These are phyloP conservation scores for Cladophialophora carrionii DNA, from an alignment of 2,329 filamentous ascomycete species.

Conservation along the genomic window DNA sequence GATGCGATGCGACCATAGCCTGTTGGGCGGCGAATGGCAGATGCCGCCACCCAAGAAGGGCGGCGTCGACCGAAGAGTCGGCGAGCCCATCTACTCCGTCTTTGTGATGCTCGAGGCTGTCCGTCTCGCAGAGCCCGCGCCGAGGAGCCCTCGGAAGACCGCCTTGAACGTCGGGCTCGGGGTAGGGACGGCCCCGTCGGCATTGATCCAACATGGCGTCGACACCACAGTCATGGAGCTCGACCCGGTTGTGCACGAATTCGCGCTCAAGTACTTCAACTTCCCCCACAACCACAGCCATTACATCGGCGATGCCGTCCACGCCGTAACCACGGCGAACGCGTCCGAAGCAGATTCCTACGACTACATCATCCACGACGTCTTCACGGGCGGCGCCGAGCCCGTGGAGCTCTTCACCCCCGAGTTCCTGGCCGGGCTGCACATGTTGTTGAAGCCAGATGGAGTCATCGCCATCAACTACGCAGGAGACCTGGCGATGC, in stretches of 20 bases:
- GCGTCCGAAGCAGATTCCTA: conserved; percentile 56
- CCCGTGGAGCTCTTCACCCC: conserved; percentile 84
- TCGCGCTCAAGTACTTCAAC: conserved; percentile 79
- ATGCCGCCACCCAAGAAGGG: conserved; percentile 55
- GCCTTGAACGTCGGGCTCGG: conserved; percentile 90
- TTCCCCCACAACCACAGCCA: conserved; percentile 76
- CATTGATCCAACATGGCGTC: conserved; percentile 83
- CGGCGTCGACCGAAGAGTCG: conserved; percentile 57
- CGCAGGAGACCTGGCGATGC: conserved; percentile 80
- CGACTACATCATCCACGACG: conserved; percentile 94
- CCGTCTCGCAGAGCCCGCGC: conserved; percentile 67
- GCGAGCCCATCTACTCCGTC: conserved; percentile 92
- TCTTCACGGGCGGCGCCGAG: conserved; percentile 95
- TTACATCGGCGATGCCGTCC: conserved; percentile 79
- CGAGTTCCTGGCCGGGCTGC: conserved; percentile 76
- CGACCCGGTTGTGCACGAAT: conserved; percentile 83
- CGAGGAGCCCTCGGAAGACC: conserved; percentile 40
- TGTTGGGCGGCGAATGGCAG: conserved; percentile 89
- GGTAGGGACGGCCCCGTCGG: conserved; percentile 86
- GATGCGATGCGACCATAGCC: conserved; percentile 89
- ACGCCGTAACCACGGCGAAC: conserved; percentile 56
- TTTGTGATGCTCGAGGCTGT: conserved; percentile 95
- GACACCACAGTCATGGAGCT: conserved; percentile 94
- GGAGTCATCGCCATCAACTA: conserved; percentile 96
- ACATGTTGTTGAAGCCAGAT: conserved; percentile 70